A percentile compares a stretch with the other conserved stretches of the same genome.
Conservation (phyloP, 768 basidiomycete species). For the Pleurotus citrinopileatus region DNA sequence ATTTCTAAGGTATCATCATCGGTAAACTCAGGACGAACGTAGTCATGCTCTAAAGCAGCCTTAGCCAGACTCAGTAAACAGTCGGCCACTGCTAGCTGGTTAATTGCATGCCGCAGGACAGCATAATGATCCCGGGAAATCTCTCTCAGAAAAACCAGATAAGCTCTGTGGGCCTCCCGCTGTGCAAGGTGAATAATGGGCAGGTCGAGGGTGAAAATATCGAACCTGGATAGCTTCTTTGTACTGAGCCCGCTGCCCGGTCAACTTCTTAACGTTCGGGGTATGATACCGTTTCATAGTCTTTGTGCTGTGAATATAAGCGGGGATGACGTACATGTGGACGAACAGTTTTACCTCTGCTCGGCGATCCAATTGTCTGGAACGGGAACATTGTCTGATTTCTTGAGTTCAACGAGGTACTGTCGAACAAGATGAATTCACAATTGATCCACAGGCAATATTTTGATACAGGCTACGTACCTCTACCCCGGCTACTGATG, state of each 20-base stretch:
- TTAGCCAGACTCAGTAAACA: slow-evolving; percentile 84
- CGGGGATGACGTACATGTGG: not conserved
- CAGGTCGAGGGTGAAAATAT: not conserved
- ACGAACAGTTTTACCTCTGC: slow-evolving; percentile 46
- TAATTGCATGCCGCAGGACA: slow-evolving; percentile 69
- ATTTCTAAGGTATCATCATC: slow-evolving; percentile 70
- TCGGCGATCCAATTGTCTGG: slow-evolving; percentile 61
- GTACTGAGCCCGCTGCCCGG: slow-evolving; percentile 72
- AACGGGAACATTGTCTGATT: slow-evolving; percentile 46
- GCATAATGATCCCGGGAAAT: slow-evolving; percentile 69
- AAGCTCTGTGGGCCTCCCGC: slow-evolving; percentile 65
- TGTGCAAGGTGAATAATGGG: slow-evolving; percentile 19
- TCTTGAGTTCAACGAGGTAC: slow-evolving; percentile 80
- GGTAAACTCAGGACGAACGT: slow-evolving; percentile 74
- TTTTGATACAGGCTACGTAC: slow-evolving; percentile 32
- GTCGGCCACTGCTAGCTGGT: slow-evolving; percentile 81
- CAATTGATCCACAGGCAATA: not conserved
- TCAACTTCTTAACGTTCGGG: slow-evolving; percentile 55
- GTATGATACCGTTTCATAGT: slow-evolving; percentile 71
- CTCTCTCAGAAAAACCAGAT: slow-evolving; percentile 63
- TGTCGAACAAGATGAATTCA: slow-evolving; percentile 27
- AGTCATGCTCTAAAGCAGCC: slow-evolving; percentile 73
- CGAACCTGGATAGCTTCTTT: slow-evolving; percentile 62
- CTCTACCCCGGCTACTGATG: slow-evolving; percentile 64
- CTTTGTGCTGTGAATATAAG: slow-evolving; percentile 56